Evolutionary conservation across 495 filamentous ascomycete genomes (phyloP).

Genomic region (Aspergillus mulundensis): DNA sequence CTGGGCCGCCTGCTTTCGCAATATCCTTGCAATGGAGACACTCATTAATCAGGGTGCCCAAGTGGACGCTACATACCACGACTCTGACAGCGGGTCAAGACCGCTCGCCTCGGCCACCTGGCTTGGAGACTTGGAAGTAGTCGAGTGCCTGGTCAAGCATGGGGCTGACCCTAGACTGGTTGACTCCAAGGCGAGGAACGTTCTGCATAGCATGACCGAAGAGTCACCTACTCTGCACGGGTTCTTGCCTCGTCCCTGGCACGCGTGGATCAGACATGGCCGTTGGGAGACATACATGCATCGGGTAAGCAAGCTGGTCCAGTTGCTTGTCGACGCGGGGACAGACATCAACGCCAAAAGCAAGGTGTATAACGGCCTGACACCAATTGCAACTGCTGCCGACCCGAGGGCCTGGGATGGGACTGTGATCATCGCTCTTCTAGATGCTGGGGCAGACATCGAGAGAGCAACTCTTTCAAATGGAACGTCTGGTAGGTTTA

Average conservation of each 20-base stretch:
- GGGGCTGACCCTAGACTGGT: background rate
- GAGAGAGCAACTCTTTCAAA: too few species aligned
- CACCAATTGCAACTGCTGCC: too few species aligned
- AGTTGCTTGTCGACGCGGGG: background rate
- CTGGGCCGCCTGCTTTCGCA: too few species aligned
- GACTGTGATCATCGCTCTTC: too few species aligned
- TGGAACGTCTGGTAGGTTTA: too few species aligned
- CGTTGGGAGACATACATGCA: background rate
- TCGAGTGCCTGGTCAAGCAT: background rate
- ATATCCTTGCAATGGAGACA: too few species aligned
- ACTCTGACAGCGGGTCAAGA: background rate
- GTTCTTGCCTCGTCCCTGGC: background rate
- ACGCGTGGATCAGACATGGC: background rate
- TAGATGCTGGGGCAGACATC: too few species aligned
- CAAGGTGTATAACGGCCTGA: too few species aligned
- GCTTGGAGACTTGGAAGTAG: background rate
- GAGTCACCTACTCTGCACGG: background rate
- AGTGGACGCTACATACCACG: slow-evolving; percentile 16
- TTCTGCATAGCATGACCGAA: background rate
- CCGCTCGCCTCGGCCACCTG: background rate
- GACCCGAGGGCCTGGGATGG: too few species aligned
- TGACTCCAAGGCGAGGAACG: background rate
- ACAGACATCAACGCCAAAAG: background rate
- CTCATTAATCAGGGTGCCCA: background rate
- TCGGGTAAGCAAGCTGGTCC: background rate